Percentiles rank a stretch among this genome's conserved stretches.
These are phyloP conservation scores for Phytophthora tubulina DNA, from an alignment of 352 stramenopile genomes.

Conservation along the genomic window DNA sequence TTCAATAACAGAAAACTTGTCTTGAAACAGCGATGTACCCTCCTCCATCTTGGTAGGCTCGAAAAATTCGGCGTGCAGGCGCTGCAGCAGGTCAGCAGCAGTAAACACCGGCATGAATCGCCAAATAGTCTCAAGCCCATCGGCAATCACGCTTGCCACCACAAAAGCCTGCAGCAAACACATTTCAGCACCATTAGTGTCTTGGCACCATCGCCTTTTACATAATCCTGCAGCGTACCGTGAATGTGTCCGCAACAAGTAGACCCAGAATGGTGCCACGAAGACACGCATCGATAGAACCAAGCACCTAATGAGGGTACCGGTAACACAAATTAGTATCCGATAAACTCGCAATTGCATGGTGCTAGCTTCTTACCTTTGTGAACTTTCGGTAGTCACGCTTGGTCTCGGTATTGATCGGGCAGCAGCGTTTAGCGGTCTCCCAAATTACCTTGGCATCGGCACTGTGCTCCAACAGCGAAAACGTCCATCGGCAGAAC, in stretches of 20 bases:
- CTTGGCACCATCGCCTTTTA: neutral
- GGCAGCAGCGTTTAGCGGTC: conserved; percentile 85
- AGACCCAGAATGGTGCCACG: conserved; percentile 85
- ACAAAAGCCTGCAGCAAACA: conserved; percentile 74
- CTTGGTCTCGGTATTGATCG: conserved; percentile 88
- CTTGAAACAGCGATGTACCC: conserved; percentile 72
- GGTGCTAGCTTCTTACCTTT: conserved; percentile 54
- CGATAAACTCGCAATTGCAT: neutral
- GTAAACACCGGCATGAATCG: conserved; percentile 85
- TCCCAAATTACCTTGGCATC: conserved; percentile 92
- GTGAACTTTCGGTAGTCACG: conserved; percentile 90
- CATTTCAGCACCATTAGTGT: conserved; percentile 5
- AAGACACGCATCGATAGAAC: conserved; percentile 86
- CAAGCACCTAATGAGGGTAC: conserved; percentile 60
- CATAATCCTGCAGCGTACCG: conserved; percentile 38
- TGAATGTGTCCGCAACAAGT: conserved; percentile 87
- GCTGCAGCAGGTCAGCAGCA: conserved; percentile 82
- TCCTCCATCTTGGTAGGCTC: conserved; percentile 64
- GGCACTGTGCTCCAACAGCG: conserved; percentile 81
- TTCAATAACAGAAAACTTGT: conserved; percentile 64
- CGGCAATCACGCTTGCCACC: conserved; percentile 82
- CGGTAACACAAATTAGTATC: conserved; percentile 3
- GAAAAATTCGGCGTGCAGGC: conserved; percentile 83
- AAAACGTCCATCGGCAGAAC: conserved; percentile 91
- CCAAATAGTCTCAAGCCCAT: conserved; percentile 71